Percentiles rank a stretch among this genome's conserved stretches.
Evolutionary conservation across 495 filamentous ascomycete species (phyloP).

Genomic region (Podospora didyma): DNA sequence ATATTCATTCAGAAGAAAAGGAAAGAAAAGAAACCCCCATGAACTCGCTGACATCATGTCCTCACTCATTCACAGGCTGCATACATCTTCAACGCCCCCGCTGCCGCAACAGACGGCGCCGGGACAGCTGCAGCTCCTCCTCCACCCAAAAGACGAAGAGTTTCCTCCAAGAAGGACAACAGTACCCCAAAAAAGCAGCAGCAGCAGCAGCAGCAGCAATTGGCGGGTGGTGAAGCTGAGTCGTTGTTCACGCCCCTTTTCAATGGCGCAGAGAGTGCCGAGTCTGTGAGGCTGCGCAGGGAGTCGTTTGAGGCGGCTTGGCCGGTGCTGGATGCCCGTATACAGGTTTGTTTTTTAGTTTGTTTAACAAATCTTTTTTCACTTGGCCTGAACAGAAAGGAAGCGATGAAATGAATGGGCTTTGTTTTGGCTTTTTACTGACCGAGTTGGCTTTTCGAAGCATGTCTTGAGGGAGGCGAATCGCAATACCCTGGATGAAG

Average conservation of each 20-base stretch:
- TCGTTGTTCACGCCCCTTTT: constrained; percentile 58
- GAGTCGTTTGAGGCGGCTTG: constrained; percentile 63
- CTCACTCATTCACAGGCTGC: constrained; percentile 55
- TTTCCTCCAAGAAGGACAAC: constrained; percentile 31
- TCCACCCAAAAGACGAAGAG: constrained; percentile 63
- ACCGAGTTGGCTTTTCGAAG: constrained; percentile 25
- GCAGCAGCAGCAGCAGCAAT: constrained; percentile 1
- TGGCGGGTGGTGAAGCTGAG: background rate
- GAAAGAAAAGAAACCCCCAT: background rate
- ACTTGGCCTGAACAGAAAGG: background rate
- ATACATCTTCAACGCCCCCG: constrained; percentile 57
- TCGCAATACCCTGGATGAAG: constrained; percentile 53
- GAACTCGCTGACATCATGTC: background rate
- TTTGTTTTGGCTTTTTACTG: background rate
- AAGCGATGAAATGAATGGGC: too few species aligned
- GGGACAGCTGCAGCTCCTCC: constrained; percentile 28
- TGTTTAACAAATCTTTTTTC: background rate
- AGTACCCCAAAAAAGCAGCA: constrained; percentile 18
- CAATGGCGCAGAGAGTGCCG: constrained; percentile 54
- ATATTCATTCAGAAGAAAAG: background rate
- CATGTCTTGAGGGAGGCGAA: constrained; percentile 61
- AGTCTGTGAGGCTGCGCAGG: constrained; percentile 52
- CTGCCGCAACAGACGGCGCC: constrained; percentile 8
- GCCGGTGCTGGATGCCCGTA: constrained; percentile 60
- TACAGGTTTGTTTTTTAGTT: constrained; percentile 40